Evolutionary conservation across 805 yeast species (phyloP), one percentile per base, ranked within the genome.

Genomic region (Ogataea pini): DNA sequence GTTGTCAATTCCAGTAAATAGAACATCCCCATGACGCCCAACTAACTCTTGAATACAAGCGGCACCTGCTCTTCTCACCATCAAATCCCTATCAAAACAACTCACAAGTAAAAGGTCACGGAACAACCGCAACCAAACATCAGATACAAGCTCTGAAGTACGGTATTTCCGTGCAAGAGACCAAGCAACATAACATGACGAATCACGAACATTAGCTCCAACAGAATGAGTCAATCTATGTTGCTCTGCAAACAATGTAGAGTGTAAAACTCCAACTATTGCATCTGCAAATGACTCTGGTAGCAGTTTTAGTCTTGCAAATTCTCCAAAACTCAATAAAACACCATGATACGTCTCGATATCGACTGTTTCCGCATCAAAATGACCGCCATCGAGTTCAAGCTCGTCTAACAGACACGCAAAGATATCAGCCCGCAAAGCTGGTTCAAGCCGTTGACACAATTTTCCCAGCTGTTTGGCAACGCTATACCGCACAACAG

Each of bases 111-210:
- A 58, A 20, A 88, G 62, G 54, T 74, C 72, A 16, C 54, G 50
- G 43, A 71, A 68, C 1, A 70, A 33, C 1, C 44, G 44, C 1
- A 53, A 16, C 22, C 57, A 42, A 0, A 57, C 28, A 0, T 55
- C 55, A 1, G 59, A 47, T 1, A 51, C 38, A 3, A 71, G 50
- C 7, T 58, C 59, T 0, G 43, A 31, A 0, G 52, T 49, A 36
- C 46, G 36, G 48, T 68, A 57, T 60, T 68, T 67, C 54, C 85
- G 74, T 29, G 79, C 73, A 14, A 86, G 46, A 0, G 96, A 78
- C 98, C 98, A 91, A n/a, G 81, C 67, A 0, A 87, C 79, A 59
- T 86, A 91, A 64, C 95, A 86, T 0, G 92, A 81, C 0, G 97
- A 82, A 64, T 91, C 98, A 48, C 96, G 74, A 1, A 92, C 76